A percentile compares a stretch with the other conserved stretches of the same genome.
Evolutionary conservation across 2,329 filamentous ascomycete species (phyloP).

Genomic region (Plenodomus biglobosus): DNA sequence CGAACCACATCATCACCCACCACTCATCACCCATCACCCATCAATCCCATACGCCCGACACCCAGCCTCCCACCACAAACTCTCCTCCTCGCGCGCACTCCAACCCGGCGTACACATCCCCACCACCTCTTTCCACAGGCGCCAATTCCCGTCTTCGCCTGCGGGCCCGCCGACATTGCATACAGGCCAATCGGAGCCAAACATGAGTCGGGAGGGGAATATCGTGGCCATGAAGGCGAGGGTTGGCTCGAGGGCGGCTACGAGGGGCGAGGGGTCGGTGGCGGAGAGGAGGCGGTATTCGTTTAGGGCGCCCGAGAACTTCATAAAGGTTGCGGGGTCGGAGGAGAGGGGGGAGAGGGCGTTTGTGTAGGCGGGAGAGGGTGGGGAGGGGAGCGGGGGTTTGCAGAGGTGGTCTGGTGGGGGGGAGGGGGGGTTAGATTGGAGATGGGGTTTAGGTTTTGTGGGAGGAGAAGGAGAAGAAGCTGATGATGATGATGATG

Average conservation of each 20-base stretch:
- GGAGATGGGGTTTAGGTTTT: too few relatives aligned
- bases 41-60: constrained; percentile 64
- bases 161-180: constrained; percentile 69
- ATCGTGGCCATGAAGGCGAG: constrained; percentile 59
- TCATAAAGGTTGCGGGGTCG: constrained; percentile 74
- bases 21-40: not conserved
- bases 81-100: constrained; percentile 60
- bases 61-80: constrained; percentile 74
- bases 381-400: constrained; percentile 64
- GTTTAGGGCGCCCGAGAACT: constrained; percentile 83
- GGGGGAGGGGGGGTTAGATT: not conserved
- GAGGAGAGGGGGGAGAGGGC: constrained; percentile 68
- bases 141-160: constrained; percentile 64
- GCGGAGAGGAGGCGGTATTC: constrained; percentile 74
- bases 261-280: constrained; percentile 10
- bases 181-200: constrained; percentile 91
- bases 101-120: constrained; percentile 59
- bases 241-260: constrained; percentile 25
- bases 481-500: too few relatives aligned
- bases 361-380: constrained; percentile 57
- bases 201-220: constrained; percentile 78
- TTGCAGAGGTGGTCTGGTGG: constrained; percentile 82
- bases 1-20: too few relatives aligned
- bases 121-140: constrained; percentile 72
- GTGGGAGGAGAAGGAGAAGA: not conserved